Base-by-base conservation (phyloP, 225 moss, liverwort and hornwort genomes). In the Bryoerythrophyllum caledonicum region DNA sequence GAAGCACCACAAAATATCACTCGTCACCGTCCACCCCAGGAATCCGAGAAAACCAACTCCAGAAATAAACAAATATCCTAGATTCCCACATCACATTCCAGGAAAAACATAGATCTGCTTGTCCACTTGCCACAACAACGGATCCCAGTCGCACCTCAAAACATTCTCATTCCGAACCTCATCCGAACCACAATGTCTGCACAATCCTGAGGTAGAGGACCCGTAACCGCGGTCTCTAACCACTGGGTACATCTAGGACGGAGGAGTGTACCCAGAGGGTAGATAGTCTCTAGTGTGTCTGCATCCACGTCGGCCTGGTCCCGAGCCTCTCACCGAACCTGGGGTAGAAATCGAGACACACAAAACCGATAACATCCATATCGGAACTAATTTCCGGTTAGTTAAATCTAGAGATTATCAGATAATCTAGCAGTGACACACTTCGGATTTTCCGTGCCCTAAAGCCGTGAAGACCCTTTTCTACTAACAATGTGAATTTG, bases 1-100 rank as follows among this genome's bases (percentile, higher is more conserved):
- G 77, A 84, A 77, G 84, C 84, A 76, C 80, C 67, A 27, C 20
- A 35, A 38, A 38, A 38, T 38, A 53, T 13, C 27, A 20, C 25
- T 16, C 16, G 10, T 38, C 64, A 43, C 75, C 65, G 40, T 40
- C 75, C 41, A 75, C 15, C 23, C 3, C 4, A 0, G 0, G 3
- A n/a, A 72, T 35, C 28, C n/a, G n/a, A n/a, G n/a, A n/a, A n/a
- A n/a, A 37, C 21, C 2, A 1, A 0, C 0, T 1, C 16, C 0
- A 0, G 12, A 21, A 77, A 68, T 26, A 19, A 1, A 1, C 60
- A 38, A 1, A 0, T 0, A 3, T 28, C 68, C 9, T 72, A 81
- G 62, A 77, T 68, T n/a, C n/a, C n/a, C n/a, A n/a, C n/a, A n/a
- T n/a, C n/a, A n/a, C n/a, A 10, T 40, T n/a, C n/a, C 14, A 17